Evolutionary conservation across 2,329 filamentous ascomycete species (phyloP).

Genomic region (Diaporthe citri): DNA sequence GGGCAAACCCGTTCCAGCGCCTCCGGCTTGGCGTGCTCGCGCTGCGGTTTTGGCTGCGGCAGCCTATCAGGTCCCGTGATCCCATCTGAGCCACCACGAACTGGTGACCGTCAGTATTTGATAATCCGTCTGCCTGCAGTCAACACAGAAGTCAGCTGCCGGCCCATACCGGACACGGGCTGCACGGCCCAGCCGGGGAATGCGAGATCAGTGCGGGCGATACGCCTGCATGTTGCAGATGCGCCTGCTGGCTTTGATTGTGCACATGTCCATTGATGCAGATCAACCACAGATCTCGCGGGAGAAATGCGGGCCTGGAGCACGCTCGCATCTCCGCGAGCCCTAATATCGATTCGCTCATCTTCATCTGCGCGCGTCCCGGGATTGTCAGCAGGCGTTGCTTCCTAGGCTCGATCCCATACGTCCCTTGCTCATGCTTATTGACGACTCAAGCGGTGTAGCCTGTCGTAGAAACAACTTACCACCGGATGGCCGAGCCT

Average conservation of each 20-base stretch:
- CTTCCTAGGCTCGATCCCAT: background rate
- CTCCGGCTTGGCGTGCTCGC: constrained; percentile 32
- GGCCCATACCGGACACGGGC: background rate
- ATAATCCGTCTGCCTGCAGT: background rate
- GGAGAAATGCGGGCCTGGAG: background rate
- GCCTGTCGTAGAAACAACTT: background rate
- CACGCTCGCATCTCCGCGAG: background rate
- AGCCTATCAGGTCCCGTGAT: background rate
- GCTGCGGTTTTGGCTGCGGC: background rate
- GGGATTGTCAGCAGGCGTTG: no score
- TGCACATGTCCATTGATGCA: background rate
- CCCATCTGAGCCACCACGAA: constrained; percentile 13
- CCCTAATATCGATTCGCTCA: background rate
- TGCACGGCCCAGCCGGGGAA: background rate
- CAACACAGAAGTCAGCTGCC: background rate
- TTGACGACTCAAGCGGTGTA: background rate
- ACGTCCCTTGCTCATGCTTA: background rate
- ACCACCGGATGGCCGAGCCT: background rate
- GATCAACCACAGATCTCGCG: constrained; percentile 1
- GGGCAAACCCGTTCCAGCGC: background rate
- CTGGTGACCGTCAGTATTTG: constrained; percentile 13
- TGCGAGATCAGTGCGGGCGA: background rate
- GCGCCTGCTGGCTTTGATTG: background rate
- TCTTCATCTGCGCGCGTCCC: constrained; percentile 4
- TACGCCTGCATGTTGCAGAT: background rate